Percentiles rank a stretch among this genome's conserved stretches.
Conservation (phyloP, 2,329 filamentous ascomycete species). For the Scopulariopsis brevicaulis region DNA sequence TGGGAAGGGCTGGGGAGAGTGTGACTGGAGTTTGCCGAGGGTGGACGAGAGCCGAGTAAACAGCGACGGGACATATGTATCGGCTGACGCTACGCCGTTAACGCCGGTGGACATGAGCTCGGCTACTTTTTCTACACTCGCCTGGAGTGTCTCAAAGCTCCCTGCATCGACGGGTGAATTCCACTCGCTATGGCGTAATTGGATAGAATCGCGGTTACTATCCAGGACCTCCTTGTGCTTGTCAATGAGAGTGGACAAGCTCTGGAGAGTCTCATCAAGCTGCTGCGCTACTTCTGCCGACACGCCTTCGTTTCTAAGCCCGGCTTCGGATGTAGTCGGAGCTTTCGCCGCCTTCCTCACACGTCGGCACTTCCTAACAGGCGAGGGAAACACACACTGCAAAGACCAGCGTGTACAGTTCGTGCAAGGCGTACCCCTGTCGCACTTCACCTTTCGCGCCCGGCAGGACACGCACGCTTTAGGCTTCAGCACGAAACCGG, state of each 20-base stretch:
- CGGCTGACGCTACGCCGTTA: neutral
- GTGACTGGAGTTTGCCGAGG: neutral
- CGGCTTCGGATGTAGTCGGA: neutral
- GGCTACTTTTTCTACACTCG: neutral
- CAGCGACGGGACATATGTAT: neutral
- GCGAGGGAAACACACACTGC: neutral
- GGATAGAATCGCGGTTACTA: neutral
- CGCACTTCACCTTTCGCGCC: slow-evolving; percentile 3
- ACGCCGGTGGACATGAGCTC: neutral
- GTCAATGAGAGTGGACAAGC: neutral
- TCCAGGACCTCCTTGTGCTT: neutral
- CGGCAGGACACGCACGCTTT: slow-evolving; percentile 1
- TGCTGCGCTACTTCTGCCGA: neutral
- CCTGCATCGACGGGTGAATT: neutral
- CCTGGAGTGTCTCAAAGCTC: neutral
- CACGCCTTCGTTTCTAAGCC: too few relatives aligned
- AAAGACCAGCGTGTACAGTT: neutral
- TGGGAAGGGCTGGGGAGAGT: neutral
- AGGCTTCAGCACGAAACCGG: neutral
- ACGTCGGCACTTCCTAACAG: neutral
- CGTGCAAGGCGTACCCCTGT: neutral
- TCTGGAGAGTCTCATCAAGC: neutral
- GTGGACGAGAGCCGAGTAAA: neutral
- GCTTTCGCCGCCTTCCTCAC: neutral
- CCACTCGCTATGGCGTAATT: neutral